These are phyloP conservation scores for Rutstroemia sp. DNA, from an alignment of 2,329 filamentous ascomycete species.

Conservation along the genomic window DNA sequence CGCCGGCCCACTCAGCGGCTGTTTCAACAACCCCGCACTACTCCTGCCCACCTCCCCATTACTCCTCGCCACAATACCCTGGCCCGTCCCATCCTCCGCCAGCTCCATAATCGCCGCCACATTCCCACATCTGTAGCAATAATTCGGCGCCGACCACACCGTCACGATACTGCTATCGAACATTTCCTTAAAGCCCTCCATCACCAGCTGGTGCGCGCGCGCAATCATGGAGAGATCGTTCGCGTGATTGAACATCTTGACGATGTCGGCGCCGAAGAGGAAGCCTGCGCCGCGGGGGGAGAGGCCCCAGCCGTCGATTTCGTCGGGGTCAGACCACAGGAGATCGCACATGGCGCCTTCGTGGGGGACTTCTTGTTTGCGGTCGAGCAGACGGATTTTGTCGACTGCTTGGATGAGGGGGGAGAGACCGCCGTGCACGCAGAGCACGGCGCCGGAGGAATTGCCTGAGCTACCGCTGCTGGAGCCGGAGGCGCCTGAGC, in stretches of 20 bases:
- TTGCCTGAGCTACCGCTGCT: slow-evolving; percentile 58
- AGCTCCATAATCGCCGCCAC: slow-evolving; percentile 92
- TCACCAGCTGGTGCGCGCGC: slow-evolving; percentile 92
- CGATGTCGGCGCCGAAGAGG: slow-evolving; percentile 90
- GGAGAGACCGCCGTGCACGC: slow-evolving; percentile 88
- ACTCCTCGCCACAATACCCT: slow-evolving; percentile 34
- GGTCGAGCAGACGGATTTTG: slow-evolving; percentile 88
- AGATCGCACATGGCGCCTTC: slow-evolving; percentile 99
- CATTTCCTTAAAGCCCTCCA: slow-evolving; percentile 99
- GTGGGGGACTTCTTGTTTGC: slow-evolving; percentile 96
- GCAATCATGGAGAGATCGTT: slow-evolving; percentile 92
- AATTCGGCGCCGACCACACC: slow-evolving; percentile 97
- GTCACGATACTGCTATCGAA: slow-evolving; percentile 94
- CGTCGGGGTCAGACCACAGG: slow-evolving; percentile 95
- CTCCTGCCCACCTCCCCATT: slow-evolving; percentile 45
- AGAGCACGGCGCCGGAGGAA: slow-evolving; percentile 77
- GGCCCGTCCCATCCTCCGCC: slow-evolving; percentile 76
- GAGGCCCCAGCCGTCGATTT: slow-evolving; percentile 94
- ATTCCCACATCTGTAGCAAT: slow-evolving; percentile 88
- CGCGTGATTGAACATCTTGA: slow-evolving; percentile 89
- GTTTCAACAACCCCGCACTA: slow-evolving; percentile 43
- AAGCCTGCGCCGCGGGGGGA: slow-evolving; percentile 76
- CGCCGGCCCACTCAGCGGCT: slow-evolving; percentile 64
- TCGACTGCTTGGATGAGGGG: slow-evolving; percentile 90
- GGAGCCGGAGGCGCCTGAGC: slow-evolving; percentile 68